Conservation (phyloP, 2,329 filamentous ascomycete genomes). For the Zarea fungicola region DNA sequence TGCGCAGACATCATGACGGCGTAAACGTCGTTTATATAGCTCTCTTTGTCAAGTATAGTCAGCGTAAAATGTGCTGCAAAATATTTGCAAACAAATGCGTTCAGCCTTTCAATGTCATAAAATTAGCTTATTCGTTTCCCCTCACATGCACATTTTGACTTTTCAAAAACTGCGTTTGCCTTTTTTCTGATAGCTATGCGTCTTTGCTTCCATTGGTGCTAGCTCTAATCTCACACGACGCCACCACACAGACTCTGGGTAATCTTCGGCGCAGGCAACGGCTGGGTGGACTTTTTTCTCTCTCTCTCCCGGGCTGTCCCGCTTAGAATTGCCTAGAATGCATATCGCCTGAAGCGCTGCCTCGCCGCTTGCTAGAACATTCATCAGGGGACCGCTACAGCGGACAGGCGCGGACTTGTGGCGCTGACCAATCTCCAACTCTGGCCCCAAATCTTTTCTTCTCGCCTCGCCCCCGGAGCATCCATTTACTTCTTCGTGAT, state of each 20-base stretch:
- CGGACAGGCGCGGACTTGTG: neutral
- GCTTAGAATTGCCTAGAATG: too few relatives aligned
- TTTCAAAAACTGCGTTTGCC: neutral
- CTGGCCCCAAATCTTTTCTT: slow-evolving; percentile 4
- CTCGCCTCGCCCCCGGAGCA: neutral
- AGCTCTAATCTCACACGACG: neutral
- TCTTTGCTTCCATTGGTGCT: slow-evolving; percentile 7
- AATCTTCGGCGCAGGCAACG: slow-evolving; percentile 10
- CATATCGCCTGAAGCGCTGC: too few relatives aligned
- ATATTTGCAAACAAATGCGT: too few relatives aligned
- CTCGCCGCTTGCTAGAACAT: too few relatives aligned
- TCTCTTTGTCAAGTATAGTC: too few relatives aligned
- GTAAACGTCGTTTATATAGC: neutral
- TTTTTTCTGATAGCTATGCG: neutral
- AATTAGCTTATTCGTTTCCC: neutral
- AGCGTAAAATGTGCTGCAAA: too few relatives aligned
- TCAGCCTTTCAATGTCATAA: neutral
- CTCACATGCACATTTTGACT: neutral
- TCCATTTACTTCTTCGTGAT: neutral
- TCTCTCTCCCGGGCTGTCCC: too few relatives aligned
- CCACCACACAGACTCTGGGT: neutral
- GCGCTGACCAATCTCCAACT: slow-evolving; percentile 14
- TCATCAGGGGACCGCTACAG: neutral
- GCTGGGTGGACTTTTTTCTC: too few relatives aligned
- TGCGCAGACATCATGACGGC: neutral